Percentiles rank a stretch among this genome's conserved stretches.
Conservation (phyloP, 2,329 filamentous ascomycete species). For the Triangularia verruculosa region DNA sequence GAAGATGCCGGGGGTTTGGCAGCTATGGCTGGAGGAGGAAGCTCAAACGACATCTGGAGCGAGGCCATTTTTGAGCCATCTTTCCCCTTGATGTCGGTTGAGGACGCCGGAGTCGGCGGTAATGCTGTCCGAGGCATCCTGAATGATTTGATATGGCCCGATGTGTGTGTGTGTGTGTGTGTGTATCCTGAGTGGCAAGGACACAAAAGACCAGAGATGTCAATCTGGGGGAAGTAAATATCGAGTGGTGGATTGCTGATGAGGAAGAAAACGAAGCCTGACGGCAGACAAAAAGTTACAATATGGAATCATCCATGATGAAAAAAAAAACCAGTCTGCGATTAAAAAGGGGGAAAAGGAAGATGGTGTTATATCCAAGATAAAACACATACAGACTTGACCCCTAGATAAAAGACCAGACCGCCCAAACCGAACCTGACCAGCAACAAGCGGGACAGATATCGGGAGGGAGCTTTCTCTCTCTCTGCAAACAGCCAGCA, state of each 20-base stretch:
- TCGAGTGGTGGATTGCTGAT: not conserved
- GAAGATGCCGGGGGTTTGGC: constrained; percentile 33
- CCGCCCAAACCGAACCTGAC: not conserved
- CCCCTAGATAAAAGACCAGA: not conserved
- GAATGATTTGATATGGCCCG: not conserved
- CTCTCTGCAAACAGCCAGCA: too few species aligned
- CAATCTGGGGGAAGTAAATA: not conserved
- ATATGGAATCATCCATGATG: not conserved
- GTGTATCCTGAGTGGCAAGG: not conserved
- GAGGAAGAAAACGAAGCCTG: not conserved
- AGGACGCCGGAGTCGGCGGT: constrained; percentile 76
- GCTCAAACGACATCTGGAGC: constrained; percentile 67
- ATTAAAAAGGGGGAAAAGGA: not conserved
- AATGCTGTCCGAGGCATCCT: constrained; percentile 64
- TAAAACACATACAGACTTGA: not conserved
- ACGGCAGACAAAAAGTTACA: not conserved
- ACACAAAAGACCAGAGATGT: not conserved
- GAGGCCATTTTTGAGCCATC: constrained; percentile 60
- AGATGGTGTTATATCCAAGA: not conserved
- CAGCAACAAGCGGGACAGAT: not conserved
- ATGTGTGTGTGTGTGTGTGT: not conserved
- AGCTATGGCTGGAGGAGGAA: constrained; percentile 71
- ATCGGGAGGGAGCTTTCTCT: constrained; percentile 1
- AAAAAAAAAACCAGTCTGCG: not conserved
- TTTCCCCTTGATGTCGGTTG: constrained; percentile 73